Base-by-base conservation (phyloP, 78 protist species). In the Pigoraptor vietnamica region DNA sequence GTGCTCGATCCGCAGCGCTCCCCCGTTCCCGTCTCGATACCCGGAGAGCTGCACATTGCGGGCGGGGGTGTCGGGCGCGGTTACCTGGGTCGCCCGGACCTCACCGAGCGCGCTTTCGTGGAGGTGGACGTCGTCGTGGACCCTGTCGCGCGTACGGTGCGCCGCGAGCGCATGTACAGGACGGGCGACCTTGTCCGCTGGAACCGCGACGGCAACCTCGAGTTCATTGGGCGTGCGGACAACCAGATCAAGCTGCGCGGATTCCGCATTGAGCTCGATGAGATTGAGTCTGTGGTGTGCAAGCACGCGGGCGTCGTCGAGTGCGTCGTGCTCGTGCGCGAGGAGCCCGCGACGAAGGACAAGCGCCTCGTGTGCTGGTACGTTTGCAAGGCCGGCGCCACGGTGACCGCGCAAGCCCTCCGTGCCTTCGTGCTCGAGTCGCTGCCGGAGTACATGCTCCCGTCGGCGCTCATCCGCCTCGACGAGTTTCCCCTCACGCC, bases 41-140 rank as follows among this genome's bases (percentile, higher is more conserved):
- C 88, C 19, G 97, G 97, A 39, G 95, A 95, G 88, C 90, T 95
- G n/a, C 86, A 48, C 84, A 56, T 92, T 6, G 93, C 92, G 23
- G 97, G 97, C 34, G 86, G 1, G 29, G 37, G 81, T 9, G 87
- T 95, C 29, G 93, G 94, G 1, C 34, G 25, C 6, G 94, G 94
- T n/a, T 95, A 95, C 89, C 91, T 82, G 55, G 89, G 90, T 79
- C n/a, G 90, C 23, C 93, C 90, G 0, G 97, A 95, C 32, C 34
- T 82, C 38, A 95, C 95, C 23, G 48, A 81, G 23, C 39, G 0
- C 24, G 24, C 32, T 34, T 95, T 93, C 83, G 40, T 88, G 33
- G 37, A 2, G 37, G 67, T 48, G 29, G 67, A 48, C 6, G 14
- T 48, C 14, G 67, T 48, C 14, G 67, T 48, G 29, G 67, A 48